phyloP scores from a whole-genome alignment of 2,329 filamentous ascomycete genomes.

The Fusarium sp. region DNA sequence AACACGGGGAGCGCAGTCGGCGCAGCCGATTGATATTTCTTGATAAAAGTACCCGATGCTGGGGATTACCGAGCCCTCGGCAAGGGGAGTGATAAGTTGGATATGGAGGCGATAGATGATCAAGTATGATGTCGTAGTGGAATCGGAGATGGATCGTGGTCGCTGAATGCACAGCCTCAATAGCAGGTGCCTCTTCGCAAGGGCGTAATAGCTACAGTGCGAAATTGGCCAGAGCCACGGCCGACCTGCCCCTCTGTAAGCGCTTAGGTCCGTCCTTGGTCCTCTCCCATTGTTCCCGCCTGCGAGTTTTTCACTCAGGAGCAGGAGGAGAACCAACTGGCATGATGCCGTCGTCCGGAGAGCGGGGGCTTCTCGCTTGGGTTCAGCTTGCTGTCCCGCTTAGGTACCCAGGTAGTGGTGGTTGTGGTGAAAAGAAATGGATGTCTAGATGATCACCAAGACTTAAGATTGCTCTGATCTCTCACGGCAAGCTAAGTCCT shows the following conservation, averaged over 20 bases:
- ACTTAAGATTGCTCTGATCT: conserved; percentile 1
- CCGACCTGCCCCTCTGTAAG: not conserved
- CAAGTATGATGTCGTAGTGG: conserved; percentile 23
- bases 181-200: not conserved
- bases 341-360: conserved; percentile 1
- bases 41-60: not conserved
- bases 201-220: conserved; percentile 1
- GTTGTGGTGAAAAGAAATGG: not conserved
- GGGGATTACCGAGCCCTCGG: conserved; percentile 2
- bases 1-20: conserved; percentile 2
- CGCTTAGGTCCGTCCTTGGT: not conserved
- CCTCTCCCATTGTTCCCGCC: not conserved
- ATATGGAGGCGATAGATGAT: conserved; percentile 5
- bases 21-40: conserved; percentile 3
- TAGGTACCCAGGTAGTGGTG: not conserved
- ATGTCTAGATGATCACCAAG: not conserved
- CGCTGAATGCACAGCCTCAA: not conserved
- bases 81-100: conserved; percentile 1
- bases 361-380: not conserved
- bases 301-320: not conserved
- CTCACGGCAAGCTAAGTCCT: not conserved
- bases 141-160: conserved; percentile 21
- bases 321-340: not conserved
- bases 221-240: not conserved
- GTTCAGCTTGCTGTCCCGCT: not conserved